Conservation (phyloP, 345 rosid species). For the Pistacia integerrima region DNA sequence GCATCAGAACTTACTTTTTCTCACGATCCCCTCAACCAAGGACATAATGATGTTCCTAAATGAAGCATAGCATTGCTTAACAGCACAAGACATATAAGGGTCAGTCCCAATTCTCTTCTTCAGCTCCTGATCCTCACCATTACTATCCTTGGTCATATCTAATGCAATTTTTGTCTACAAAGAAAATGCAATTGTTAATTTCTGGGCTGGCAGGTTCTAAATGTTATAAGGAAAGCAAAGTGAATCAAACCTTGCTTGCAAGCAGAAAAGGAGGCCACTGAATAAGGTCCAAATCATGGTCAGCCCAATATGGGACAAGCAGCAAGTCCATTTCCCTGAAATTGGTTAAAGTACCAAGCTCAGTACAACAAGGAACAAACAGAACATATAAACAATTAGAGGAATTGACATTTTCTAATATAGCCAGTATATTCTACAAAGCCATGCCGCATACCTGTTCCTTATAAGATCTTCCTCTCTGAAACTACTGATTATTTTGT, state of each 20-base stretch:
- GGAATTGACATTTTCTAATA: neutral
- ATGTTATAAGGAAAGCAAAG: slow-evolving; percentile 11
- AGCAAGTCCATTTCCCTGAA: slow-evolving; percentile 93
- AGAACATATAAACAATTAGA: neutral
- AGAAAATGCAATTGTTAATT: slow-evolving; percentile 17
- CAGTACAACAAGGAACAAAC: slow-evolving; percentile 17
- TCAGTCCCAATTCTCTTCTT: slow-evolving; percentile 76
- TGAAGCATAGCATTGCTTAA: slow-evolving; percentile 93
- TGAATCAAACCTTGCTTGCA: slow-evolving; percentile 84
- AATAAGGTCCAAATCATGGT: slow-evolving; percentile 77
- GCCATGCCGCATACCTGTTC: slow-evolving; percentile 49
- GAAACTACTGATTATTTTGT: slow-evolving; percentile 90
- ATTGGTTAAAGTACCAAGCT: slow-evolving; percentile 18
- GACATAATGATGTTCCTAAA: slow-evolving; percentile 70
- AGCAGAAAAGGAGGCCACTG: slow-evolving; percentile 99
- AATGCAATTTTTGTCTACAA: slow-evolving; percentile 89
- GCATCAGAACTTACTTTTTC: slow-evolving; percentile 53
- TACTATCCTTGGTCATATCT: slow-evolving; percentile 99
- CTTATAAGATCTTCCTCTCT: slow-evolving; percentile 97
- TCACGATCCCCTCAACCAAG: slow-evolving; percentile 78
- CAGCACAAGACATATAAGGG: slow-evolving; percentile 87
- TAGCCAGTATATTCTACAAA: slow-evolving; percentile 4
- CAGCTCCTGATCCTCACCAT: slow-evolving; percentile 87
- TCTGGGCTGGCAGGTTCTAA: slow-evolving; percentile 6
- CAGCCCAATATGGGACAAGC: slow-evolving; percentile 99